Evolutionary conservation across 2,329 filamentous ascomycete genomes (phyloP), one percentile per base, ranked within the genome.

Genomic region (Penicillium nordicum): DNA sequence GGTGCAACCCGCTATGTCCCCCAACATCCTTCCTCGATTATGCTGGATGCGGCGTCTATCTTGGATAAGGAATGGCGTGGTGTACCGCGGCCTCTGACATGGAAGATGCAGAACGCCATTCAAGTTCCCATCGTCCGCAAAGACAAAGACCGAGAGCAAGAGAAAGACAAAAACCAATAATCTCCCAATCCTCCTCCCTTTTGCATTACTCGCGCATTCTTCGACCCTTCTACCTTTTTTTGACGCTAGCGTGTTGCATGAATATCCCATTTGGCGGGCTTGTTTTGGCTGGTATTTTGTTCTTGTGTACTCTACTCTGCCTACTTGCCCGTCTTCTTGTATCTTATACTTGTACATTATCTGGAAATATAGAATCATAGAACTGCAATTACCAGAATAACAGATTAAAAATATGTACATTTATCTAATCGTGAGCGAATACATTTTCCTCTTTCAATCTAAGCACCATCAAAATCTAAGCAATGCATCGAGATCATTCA

Each of bases 1-100:
- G 69, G 63, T 3, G 49, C 58, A 12, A 37, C 3, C 6, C 57
- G 48, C 40, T 71, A 67, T 38, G 37, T 49, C 11, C 68, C 72
- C 25, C 40, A 48, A 3, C 48, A 61, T 23, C 56, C 67, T 16
- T 54, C 77, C 14, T 36, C 50, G 4, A 55, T 68, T 21, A 74
- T 75, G 71, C 58, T 78, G 34, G 66, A 72, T 46, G 67, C 72
- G 9, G 75, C 75, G 9, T 57, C 60, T 14, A 57, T 57, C 32
- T 42, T 75, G 32, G 75, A 78, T 53, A 38, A 41, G 4, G 62
- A 69, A 50, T 76, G 73, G 73, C 58, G 55, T 23, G 54, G 44
- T 14, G 44, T 56, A 5, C 67, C 68, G 7, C 61, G 64, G 30
- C 63, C 69, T 2, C 58, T 64, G 36, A 51, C 58, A 5, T 73